Conservation (phyloP, 83 land plant species). For the Thuja plicata region DNA sequence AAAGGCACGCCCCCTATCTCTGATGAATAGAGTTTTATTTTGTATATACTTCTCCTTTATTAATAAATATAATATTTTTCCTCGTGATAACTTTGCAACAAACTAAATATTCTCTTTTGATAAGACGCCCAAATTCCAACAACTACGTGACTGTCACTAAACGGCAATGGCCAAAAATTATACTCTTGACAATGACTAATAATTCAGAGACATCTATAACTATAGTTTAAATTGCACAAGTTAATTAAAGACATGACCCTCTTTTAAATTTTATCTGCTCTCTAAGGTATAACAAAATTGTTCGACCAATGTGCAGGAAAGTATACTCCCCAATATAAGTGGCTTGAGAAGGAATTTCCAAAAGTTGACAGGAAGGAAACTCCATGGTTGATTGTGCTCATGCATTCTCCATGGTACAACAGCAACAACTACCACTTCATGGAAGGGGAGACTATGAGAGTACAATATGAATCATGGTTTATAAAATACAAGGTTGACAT, state of each 20-base stretch:
- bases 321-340: constrained; percentile 64
- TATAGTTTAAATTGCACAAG: not conserved
- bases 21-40: not conserved
- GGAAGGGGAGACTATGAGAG: constrained; percentile 73
- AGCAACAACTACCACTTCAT: constrained; percentile 56
- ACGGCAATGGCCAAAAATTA: not conserved
- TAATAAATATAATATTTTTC: not conserved
- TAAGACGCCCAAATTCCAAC: not conserved
- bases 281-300: not conserved
- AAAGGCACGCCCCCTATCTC: not conserved
- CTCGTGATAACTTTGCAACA: not conserved
- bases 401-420: constrained; percentile 62
- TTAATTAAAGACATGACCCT: not conserved
- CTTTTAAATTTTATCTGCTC: not conserved
- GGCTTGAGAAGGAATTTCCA: constrained; percentile 47
- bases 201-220: not conserved
- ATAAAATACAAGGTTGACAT: constrained; percentile 56
- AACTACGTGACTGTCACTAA: not conserved
- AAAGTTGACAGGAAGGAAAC: constrained; percentile 56
- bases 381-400: constrained; percentile 72
- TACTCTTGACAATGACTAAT: not conserved
- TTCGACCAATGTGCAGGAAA: constrained; percentile 32
- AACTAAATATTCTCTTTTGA: not conserved
- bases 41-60: not conserved
- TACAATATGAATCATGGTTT: constrained; percentile 54